Evolutionary conservation across 192 early-diverging fungal species (phyloP), one percentile per base, ranked within the genome.

Genomic region (Backusella westeae): DNA sequence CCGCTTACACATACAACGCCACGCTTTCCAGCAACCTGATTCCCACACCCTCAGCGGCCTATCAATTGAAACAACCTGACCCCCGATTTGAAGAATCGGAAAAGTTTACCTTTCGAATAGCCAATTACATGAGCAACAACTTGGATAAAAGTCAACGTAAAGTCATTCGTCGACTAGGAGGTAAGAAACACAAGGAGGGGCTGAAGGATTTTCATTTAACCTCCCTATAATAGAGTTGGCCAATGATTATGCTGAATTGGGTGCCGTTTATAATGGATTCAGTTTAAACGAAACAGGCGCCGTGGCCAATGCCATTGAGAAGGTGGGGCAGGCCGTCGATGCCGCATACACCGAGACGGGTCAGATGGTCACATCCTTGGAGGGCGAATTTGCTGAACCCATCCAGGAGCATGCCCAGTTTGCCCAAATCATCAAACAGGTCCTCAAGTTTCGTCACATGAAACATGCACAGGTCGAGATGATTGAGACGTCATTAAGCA

Each of bases 231-330:
- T 39, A 78, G 71, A 78, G 46, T 34, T 78, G 5, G 89, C 94
- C 0, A 81, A 82, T 38, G 91, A 93, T 72, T 94, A 95, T 77
- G 86, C 94, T 23, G 96, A 98, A 75, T 86, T 99, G 19, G 97
- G 96, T 0, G 96, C 94, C 4, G 86, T 91, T 2, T 96, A 97
- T 82, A 99, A 99, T 77, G 96, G 92, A 26, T 99, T 98, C 83
- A 98, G 97, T 65, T 86, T 99, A 41, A 91, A 92, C 75, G 96
- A 99, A 73, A 77, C 71, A 39, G 86, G 84, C 0, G 85, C 83
- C 2, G 85, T 99, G n/a, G 89, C 93, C 1, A 91, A 91, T 29
- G 93, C 94, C 0, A 93, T 98, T 75, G 98, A 99, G 78, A 89
- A 91, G 71, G 85, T 96, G n/a, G 98, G 98, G 1, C 93, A 96